Conservation (phyloP, 2,329 filamentous ascomycete species). For the Fusarium anthophilum region DNA sequence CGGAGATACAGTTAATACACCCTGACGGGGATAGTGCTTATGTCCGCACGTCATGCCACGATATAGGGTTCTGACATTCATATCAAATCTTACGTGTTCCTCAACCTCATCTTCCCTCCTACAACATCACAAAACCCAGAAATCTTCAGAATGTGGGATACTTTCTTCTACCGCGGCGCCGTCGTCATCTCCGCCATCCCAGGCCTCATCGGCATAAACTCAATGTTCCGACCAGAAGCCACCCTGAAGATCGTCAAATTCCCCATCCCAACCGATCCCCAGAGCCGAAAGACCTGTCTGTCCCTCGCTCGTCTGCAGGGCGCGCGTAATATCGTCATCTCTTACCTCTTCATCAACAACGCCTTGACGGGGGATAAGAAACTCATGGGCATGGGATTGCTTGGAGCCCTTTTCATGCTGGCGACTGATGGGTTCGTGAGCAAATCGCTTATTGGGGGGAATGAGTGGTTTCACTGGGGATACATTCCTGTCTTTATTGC, state of each 20-base stretch:
- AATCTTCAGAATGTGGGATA: background rate
- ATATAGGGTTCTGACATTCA: background rate
- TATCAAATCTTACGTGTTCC: background rate
- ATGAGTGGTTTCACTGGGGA: conserved; percentile 37
- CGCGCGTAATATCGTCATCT: conserved; percentile 26
- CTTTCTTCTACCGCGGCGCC: conserved; percentile 22
- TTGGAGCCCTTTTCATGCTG: conserved; percentile 4
- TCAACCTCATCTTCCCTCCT: background rate
- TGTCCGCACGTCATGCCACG: background rate
- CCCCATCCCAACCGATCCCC: conserved; percentile 18
- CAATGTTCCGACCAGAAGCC: conserved; percentile 23
- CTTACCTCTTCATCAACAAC: conserved; percentile 27
- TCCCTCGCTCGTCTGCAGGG: conserved; percentile 29
- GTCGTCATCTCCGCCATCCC: conserved; percentile 24
- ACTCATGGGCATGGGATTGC: conserved; percentile 1
- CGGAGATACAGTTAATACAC: background rate
- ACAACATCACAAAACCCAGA: background rate
- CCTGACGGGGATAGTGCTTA: background rate
- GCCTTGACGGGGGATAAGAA: conserved; percentile 20
- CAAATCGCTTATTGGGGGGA: conserved; percentile 15
- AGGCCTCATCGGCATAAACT: conserved; percentile 22
- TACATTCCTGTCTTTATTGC: conserved; percentile 15
- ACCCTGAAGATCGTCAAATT: conserved; percentile 18
- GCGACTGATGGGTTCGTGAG: conserved; percentile 31
- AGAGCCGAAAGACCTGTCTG: conserved; percentile 2